Evolutionary conservation across 176 grass and related monocot genomes (phyloP).

Genomic region (Carex pumila): DNA sequence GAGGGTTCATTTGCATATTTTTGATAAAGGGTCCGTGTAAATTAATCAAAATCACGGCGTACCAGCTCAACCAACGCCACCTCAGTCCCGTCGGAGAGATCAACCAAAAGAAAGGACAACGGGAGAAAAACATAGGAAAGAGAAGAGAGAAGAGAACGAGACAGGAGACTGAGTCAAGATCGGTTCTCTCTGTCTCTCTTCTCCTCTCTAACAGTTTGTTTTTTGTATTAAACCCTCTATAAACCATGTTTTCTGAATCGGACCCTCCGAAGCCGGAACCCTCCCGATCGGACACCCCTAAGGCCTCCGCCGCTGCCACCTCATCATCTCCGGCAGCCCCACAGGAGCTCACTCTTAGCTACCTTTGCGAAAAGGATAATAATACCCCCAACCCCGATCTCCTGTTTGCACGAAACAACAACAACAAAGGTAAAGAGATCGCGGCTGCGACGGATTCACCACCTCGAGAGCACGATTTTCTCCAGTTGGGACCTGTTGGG

Average conservation of each 20-base stretch:
- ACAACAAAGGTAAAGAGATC: constrained; percentile 25
- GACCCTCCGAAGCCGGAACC: constrained; percentile 20
- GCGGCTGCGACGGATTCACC: not conserved
- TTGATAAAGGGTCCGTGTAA: not conserved
- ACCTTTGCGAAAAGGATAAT: constrained; percentile 44
- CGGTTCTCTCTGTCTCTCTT: not conserved
- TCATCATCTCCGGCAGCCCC: constrained; percentile 8
- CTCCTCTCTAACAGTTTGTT: not conserved
- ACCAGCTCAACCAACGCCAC: not conserved
- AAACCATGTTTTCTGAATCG: constrained; percentile 23
- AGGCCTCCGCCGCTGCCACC: not conserved
- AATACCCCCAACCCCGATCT: constrained; percentile 6
- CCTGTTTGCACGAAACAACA: not conserved
- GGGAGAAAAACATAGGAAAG: too few relatives aligned
- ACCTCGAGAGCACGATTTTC: not conserved
- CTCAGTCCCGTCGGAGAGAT: constrained; percentile 6
- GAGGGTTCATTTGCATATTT: not conserved
- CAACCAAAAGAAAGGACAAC: not conserved
- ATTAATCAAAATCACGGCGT: not conserved
- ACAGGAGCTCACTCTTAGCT: constrained; percentile 49
- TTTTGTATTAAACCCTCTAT: not conserved
- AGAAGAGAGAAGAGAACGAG: not conserved
- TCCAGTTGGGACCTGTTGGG: constrained; percentile 24
- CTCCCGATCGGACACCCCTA: constrained; percentile 21
- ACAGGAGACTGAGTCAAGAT: not conserved